Percentiles rank a stretch among this genome's conserved stretches.
Evolutionary conservation across 2,329 filamentous ascomycete genomes (phyloP).

Genomic region (Fusarium nisikadoi): DNA sequence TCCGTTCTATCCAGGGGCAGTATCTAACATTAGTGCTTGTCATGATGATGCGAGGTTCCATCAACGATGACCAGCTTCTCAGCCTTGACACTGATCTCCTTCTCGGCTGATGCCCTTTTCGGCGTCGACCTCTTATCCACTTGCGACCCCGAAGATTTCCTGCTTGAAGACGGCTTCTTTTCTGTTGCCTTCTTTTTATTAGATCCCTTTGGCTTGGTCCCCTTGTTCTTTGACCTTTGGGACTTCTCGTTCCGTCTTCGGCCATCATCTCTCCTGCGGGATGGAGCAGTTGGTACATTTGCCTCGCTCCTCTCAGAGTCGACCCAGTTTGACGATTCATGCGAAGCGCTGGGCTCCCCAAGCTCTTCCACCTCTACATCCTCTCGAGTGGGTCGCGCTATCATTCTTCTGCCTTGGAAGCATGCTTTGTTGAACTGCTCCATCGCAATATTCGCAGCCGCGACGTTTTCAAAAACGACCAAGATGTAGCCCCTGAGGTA

Average conservation of each 20-base stretch:
- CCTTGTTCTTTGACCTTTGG: slow-evolving; percentile 29
- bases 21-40: slow-evolving; percentile 3
- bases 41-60: slow-evolving; percentile 28
- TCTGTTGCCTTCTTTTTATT: slow-evolving; percentile 20
- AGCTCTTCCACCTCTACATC: slow-evolving; percentile 20
- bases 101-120: slow-evolving; percentile 14
- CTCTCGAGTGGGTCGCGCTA: slow-evolving; percentile 37
- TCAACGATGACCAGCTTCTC: slow-evolving; percentile 32
- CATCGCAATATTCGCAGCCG: slow-evolving; percentile 38
- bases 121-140: slow-evolving; percentile 24
- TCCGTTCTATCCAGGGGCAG: background rate
- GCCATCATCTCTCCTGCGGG: slow-evolving; percentile 3
- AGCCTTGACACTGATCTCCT: slow-evolving; percentile 15
- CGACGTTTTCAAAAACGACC: slow-evolving; percentile 38
- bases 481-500: slow-evolving; percentile 44
- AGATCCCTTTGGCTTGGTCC: slow-evolving; percentile 10
- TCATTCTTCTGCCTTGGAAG: slow-evolving; percentile 42
- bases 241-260: slow-evolving; percentile 9
- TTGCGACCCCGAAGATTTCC: slow-evolving; percentile 7
- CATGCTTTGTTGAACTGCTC: slow-evolving; percentile 42
- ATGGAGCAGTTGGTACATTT: slow-evolving; percentile 15
- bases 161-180: slow-evolving; percentile 23
- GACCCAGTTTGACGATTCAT: background rate
- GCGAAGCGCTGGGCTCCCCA: background rate
- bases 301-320: background rate